phyloP scores from a whole-genome alignment of 2,329 filamentous ascomycete species.

The Fusarium verticillioides region DNA sequence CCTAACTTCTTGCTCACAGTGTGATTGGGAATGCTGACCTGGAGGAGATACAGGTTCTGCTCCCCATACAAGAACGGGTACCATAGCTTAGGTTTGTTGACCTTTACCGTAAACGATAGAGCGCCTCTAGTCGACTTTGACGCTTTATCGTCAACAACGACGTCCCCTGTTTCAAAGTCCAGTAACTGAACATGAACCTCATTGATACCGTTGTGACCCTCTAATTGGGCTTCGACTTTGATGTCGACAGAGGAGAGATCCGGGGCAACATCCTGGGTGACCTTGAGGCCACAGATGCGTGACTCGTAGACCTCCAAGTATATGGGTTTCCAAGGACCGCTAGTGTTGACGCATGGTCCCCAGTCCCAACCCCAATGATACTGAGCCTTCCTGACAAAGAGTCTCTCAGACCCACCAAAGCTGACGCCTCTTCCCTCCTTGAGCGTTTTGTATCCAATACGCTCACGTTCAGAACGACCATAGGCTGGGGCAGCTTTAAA shows the following conservation, averaged over 20 bases:
- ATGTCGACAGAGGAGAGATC: background rate
- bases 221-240: background rate
- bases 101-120: fast-evolving
- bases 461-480: background rate
- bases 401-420: conserved; percentile 2
- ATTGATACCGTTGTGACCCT: fast-evolving
- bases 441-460: background rate
- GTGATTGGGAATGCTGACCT: background rate
- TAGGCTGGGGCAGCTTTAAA: conserved; percentile 3
- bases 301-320: background rate
- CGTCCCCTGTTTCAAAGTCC: fast-evolving
- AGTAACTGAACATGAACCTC: background rate
- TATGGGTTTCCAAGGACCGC: background rate
- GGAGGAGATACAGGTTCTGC: background rate
- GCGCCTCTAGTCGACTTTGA: fast-evolving
- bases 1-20: background rate
- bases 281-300: background rate
- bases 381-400: background rate
- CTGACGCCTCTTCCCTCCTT: background rate
- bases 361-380: conserved; percentile 26
- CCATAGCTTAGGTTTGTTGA: background rate
- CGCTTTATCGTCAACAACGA: background rate
- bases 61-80: conserved; percentile 1
- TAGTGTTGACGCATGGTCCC: conserved; percentile 1
- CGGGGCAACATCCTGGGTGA: background rate